Conservation (phyloP, 73 alveolate species). For the Uronychia binucleata region DNA sequence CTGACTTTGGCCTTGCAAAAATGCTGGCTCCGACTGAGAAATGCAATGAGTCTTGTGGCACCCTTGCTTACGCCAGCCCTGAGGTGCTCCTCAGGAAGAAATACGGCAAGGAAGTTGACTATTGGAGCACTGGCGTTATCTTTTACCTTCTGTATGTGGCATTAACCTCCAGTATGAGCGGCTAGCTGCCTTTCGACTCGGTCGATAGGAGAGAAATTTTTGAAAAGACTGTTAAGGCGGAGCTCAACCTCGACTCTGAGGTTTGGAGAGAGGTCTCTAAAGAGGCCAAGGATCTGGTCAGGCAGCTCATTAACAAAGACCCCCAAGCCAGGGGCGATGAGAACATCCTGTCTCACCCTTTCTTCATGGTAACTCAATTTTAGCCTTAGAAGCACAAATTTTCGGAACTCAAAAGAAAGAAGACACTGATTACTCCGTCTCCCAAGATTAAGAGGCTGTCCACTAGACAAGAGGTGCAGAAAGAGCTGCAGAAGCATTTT, state of each 20-base stretch:
- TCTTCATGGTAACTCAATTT: not conserved
- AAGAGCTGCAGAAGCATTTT: not conserved
- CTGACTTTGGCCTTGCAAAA: conserved; percentile 83
- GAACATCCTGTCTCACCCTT: not conserved
- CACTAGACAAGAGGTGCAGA: not conserved
- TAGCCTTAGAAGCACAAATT: not conserved
- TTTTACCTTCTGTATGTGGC: not conserved
- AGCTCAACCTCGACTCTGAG: not conserved
- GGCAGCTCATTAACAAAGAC: not conserved
- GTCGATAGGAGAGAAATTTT: not conserved
- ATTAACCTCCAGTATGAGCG: not conserved
- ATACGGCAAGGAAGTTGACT: conserved; percentile 71
- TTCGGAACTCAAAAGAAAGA: not conserved
- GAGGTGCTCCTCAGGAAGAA: conserved; percentile 47
- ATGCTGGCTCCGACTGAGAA: conserved; percentile 69
- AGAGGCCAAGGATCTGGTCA: not conserved
- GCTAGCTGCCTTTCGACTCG: not conserved
- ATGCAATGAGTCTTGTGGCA: conserved; percentile 64
- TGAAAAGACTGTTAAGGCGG: not conserved
- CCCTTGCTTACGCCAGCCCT: conserved; percentile 25
- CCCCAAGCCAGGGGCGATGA: not conserved
- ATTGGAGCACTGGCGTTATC: conserved; percentile 76
- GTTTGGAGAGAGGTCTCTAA: not conserved
- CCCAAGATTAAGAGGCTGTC: not conserved
- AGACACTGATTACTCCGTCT: not conserved